Base-by-base conservation (phyloP, 495 filamentous ascomycete genomes). In the Hypoxylon subgilvum region DNA sequence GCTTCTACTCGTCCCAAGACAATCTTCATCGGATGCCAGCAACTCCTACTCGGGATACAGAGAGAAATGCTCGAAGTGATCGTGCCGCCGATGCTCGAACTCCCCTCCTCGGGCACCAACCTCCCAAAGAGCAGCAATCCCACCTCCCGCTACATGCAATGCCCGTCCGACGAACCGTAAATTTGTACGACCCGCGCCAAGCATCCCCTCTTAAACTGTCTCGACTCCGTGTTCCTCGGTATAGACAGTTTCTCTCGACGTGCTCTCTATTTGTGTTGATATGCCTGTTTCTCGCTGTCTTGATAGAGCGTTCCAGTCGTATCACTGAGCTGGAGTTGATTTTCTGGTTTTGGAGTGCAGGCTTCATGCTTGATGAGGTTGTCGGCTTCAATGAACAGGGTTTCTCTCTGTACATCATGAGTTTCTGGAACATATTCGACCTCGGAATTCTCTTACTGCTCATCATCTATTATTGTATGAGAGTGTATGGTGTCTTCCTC, bases 301-400 rank as follows among this genome's bases (percentile, higher is more conserved):
- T 93, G 6, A 69, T 78, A 34, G 72, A 88, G 67, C 76, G 88
- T 48, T 91, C 89, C 14, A 81, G 82, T 35, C 76, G 79, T 17
- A 96, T 97, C 63, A 94, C 91, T 9, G 76, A 83, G 2, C 72
- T 96, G 6, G 92, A 97, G 70, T 70, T 96, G 16, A 63, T 94
- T 8, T 96, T 97, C 69, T 97, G 92, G 92, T 87, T 97, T 69
- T 97, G 92, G 92, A 93, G 90, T 67, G 88, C 90, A 17, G 92
- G 92, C 2, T 97, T 93, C 71, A 95, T 96, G 90, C 86, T 97
- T n/a, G 91, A 95, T 64, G 91, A 96, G 70, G 78, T 96, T 35
- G 89, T 94, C 22, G 90, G 90, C 5, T 95, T 95, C 78, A 93
- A 90, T 60, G 91, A 96, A 67, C 89, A 95, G 66, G 92, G 92